These are phyloP conservation scores for Ceratonia siliqua DNA, from an alignment of 306 rosid genomes.

Conservation along the genomic window DNA sequence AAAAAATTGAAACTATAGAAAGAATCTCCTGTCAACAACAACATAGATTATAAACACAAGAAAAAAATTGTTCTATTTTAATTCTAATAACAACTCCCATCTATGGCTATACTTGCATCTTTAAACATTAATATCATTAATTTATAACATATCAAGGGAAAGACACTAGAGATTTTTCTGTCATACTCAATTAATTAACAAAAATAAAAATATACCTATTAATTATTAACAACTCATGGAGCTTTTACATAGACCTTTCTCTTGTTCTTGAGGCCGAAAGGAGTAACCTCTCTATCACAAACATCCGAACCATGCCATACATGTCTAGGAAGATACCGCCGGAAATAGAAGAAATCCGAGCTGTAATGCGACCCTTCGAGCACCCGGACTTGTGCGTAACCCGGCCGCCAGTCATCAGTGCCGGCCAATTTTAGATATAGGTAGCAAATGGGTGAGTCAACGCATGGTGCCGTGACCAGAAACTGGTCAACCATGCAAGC, in stretches of 20 bases:
- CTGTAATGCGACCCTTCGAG: constrained; percentile 49
- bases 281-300: constrained; percentile 67
- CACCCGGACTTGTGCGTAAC: constrained; percentile 57
- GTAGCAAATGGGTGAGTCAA: constrained; percentile 65
- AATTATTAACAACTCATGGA: constrained; percentile 23
- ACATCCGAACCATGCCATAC: constrained; percentile 81
- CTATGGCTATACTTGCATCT: too few relatives aligned
- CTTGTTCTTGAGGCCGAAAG: constrained; percentile 63
- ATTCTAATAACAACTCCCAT: too few relatives aligned
- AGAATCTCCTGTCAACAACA: too few relatives aligned
- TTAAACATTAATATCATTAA: too few relatives aligned
- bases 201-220: neutral
- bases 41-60: too few relatives aligned
- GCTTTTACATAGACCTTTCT: constrained; percentile 43
- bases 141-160: neutral
- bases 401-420: constrained; percentile 80
- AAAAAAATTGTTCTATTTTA: too few relatives aligned
- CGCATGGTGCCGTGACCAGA: constrained; percentile 60
- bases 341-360: constrained; percentile 64
- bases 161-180: neutral
- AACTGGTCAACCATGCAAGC: constrained; percentile 77
- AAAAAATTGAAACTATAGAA: too few relatives aligned
- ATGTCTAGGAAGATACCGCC: constrained; percentile 60
- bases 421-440: constrained; percentile 69
- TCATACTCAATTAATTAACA: neutral